These are phyloP conservation scores for Sungouiella thailandica DNA, from an alignment of 805 yeast genomes.

Conservation along the genomic window DNA sequence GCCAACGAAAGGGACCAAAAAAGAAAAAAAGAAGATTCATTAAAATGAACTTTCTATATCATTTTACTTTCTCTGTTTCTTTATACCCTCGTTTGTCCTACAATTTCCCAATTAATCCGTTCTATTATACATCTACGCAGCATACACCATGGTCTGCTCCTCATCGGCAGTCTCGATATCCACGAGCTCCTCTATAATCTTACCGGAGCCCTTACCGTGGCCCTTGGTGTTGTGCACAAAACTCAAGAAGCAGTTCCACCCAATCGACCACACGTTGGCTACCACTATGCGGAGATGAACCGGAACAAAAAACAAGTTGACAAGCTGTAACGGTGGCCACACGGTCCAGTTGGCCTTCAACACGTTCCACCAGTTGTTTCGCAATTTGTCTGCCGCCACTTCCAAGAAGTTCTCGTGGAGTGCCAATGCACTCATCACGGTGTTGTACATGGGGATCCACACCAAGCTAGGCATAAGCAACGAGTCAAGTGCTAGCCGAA, in stretches of 20 bases:
- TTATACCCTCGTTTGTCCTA: too few relatives aligned
- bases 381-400: slow-evolving; percentile 27
- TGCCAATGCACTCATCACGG: slow-evolving; percentile 33
- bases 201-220: slow-evolving; percentile 36
- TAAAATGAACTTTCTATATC: too few relatives aligned
- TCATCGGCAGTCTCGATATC: slow-evolving; percentile 35
- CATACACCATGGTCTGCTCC: slow-evolving; percentile 31
- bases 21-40: too few relatives aligned
- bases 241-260: slow-evolving; percentile 41
- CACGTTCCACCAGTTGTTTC: slow-evolving; percentile 38
- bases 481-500: slow-evolving; percentile 31
- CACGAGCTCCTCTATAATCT: slow-evolving; percentile 31
- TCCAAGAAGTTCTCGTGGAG: slow-evolving; percentile 31
- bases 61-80: too few relatives aligned
- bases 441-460: slow-evolving; percentile 41
- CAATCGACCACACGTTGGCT: slow-evolving; percentile 35
- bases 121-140: slow-evolving; percentile 1
- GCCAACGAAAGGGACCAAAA: too few relatives aligned
- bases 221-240: slow-evolving; percentile 44
- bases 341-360: slow-evolving; percentile 37
- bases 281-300: slow-evolving; percentile 34
- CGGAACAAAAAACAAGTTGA: slow-evolving; percentile 35
- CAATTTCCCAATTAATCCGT: too few relatives aligned
- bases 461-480: slow-evolving; percentile 32
- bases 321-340: slow-evolving; percentile 38